phyloP scores from a whole-genome alignment of 2,329 filamentous ascomycete species.

The Sporothrix curviconia region DNA sequence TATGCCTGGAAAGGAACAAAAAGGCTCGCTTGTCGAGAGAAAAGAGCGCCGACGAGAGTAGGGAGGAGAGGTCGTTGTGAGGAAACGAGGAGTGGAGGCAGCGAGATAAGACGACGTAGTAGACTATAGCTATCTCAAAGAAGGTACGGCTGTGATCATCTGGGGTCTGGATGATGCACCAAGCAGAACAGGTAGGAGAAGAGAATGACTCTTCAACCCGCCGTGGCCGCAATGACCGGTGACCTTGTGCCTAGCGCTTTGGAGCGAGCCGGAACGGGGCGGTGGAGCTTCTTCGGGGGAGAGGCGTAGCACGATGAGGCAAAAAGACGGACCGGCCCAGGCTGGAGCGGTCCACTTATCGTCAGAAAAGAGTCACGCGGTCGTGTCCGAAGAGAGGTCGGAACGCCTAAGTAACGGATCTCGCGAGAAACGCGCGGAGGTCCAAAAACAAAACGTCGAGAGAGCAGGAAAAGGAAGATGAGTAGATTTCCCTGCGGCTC shows the following conservation, averaged over 20 bases:
- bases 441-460: not conserved
- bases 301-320: conserved; percentile 6
- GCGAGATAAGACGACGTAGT: conserved; percentile 24
- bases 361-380: conserved; percentile 7
- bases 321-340: conserved; percentile 6
- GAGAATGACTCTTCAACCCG: conserved; percentile 41
- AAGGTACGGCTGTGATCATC: conserved; percentile 33
- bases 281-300: conserved; percentile 9
- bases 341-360: conserved; percentile 11
- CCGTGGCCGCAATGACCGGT: conserved; percentile 26
- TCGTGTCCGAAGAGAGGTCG: not conserved
- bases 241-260: conserved; percentile 12
- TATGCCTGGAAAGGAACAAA: not conserved
- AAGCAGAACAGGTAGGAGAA: conserved; percentile 37
- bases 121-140: conserved; percentile 18
- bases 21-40: not conserved
- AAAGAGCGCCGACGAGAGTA: not conserved
- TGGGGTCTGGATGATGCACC: conserved; percentile 29
- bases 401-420: not conserved
- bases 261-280: conserved; percentile 4
- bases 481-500: not conserved
- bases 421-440: not conserved
- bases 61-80: not conserved
- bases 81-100: not conserved
- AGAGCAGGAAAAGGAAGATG: not conserved